Base-by-base conservation (phyloP, 2,329 filamentous ascomycete species). In the Ciborinia camelliae region DNA sequence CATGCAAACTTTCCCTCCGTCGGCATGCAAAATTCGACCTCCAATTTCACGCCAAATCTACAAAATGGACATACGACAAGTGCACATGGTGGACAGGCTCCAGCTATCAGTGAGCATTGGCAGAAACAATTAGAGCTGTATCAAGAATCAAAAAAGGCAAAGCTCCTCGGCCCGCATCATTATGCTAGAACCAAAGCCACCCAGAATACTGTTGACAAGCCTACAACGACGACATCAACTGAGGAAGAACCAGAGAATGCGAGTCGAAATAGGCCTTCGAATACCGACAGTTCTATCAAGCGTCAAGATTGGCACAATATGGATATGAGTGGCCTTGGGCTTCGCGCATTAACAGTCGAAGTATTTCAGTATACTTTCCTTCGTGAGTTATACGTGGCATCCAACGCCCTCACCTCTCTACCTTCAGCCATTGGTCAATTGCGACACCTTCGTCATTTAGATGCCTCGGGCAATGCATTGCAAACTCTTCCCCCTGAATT, bases 241-340 rank as follows among this genome's bases (percentile, higher is more conserved):
- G 74, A 81, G 2, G 76, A 80, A 30, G 84, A 87, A 54, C 80
- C 81, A 64, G 84, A 86, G 66, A 71, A 78, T 20, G 82, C 83
- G 55, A 55, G n/a, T 71, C 81, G 85, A 72, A 78, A 71, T 26
- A 67, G 85, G 64, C 86, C 86, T 39, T 83, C 88, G 71, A 89
- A 89, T 72, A 81, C 90, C 63, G 85, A 90, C 66, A 84, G 85
- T 73, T 81, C 84, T 66, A 82, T 84, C 68, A 86, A 87, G 72
- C 81, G 89, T 69, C 90, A 97, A 76, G 90, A 93, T 73, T 98
- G 95, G 95, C 86, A 91, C 76, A 92, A 93, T 69, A 82, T 99
- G 71, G 95, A 99, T 77, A 89, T 98, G 76, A 95, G 93, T 71
- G 95, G 95, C n/a, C 95, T 98, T 79, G 94, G 94, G 26, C 81